These are phyloP conservation scores for Kodamaea plutei DNA, from an alignment of 1,139 yeast genomes.

Conservation along the genomic window DNA sequence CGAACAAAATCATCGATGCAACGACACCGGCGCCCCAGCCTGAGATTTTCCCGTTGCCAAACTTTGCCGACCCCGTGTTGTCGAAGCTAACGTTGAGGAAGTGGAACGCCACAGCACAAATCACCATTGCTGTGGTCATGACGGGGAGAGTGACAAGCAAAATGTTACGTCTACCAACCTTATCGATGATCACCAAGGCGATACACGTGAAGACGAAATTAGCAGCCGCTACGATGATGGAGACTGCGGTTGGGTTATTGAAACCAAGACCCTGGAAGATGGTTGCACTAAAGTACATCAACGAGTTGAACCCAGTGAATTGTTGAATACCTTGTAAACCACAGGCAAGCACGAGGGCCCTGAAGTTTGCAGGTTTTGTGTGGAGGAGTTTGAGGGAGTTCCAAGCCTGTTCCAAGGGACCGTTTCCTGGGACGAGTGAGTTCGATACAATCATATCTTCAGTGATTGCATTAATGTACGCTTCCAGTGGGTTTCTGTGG, in stretches of 20 bases:
- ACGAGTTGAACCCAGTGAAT: constrained; percentile 90
- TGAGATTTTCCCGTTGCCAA: constrained; percentile 42
- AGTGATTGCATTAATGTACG: constrained; percentile 53
- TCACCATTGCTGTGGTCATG: constrained; percentile 69
- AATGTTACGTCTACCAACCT: constrained; percentile 79
- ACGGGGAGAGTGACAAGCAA: constrained; percentile 73
- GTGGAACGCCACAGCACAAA: constrained; percentile 88
- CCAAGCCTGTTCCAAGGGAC: constrained; percentile 50
- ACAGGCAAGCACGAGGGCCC: constrained; percentile 86
- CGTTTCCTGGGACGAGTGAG: constrained; percentile 61
- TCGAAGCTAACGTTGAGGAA: constrained; percentile 58
- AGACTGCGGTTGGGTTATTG: constrained; percentile 83
- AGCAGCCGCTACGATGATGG: constrained; percentile 87
- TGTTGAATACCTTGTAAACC: constrained; percentile 95
- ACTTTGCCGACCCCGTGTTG: constrained; percentile 11
- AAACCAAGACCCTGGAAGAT: constrained; percentile 88
- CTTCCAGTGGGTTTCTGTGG: constrained; percentile 54
- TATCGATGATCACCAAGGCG: constrained; percentile 81
- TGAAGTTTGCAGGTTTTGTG: constrained; percentile 70
- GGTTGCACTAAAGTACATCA: constrained; percentile 90
- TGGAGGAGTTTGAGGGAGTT: constrained; percentile 68
- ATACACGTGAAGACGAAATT: constrained; percentile 80
- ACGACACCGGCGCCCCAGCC: constrained; percentile 89
- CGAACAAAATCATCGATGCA: constrained; percentile 78
- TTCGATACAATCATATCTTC: constrained; percentile 55